A percentile compares a stretch with the other conserved stretches of the same genome.
phyloP scores from a whole-genome alignment of 805 yeast species.

The Wickerhamomyces ciferrii region DNA sequence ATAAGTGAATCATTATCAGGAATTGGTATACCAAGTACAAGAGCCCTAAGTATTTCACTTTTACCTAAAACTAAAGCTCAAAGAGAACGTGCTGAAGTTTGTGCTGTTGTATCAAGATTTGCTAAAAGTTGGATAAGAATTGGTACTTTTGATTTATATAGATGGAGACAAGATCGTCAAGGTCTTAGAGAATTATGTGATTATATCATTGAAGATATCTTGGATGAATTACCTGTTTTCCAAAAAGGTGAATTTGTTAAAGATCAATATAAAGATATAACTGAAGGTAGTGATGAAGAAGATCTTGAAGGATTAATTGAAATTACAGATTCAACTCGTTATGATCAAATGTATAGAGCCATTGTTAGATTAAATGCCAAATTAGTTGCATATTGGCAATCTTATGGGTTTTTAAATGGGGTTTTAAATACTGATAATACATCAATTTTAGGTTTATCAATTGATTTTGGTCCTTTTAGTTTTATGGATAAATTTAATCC shows the following conservation, averaged over 20 bases:
- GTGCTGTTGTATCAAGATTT: conserved; percentile 81
- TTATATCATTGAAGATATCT: conserved; percentile 64
- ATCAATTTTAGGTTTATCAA: conserved; percentile 77
- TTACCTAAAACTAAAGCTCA: conserved; percentile 77
- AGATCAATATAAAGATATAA: conserved; percentile 17
- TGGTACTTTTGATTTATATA: conserved; percentile 82
- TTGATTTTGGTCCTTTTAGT: conserved; percentile 95
- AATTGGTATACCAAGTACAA: conserved; percentile 79
- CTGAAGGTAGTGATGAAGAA: conserved; percentile 16
- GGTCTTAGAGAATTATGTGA: conserved; percentile 64
- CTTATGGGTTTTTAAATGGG: conserved; percentile 90
- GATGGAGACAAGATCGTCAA: conserved; percentile 63
- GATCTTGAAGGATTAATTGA: conserved; percentile 9
- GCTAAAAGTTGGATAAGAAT: conserved; percentile 84
- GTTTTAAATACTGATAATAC: conserved; percentile 94
- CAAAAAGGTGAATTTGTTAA: conserved; percentile 16
- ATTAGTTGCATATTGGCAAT: conserved; percentile 81
- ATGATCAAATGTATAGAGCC: conserved; percentile 68
- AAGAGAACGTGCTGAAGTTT: conserved; percentile 65
- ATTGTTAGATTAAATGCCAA: conserved; percentile 69
- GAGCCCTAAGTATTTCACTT: conserved; percentile 70
- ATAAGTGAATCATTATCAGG: conserved; percentile 78
- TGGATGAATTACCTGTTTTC: conserved; percentile 29
- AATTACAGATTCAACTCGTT: conserved; percentile 43
- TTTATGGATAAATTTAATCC: conserved; percentile 85